Percentiles rank a stretch among this genome's conserved stretches.
Conservation (phyloP, 257 asterid species). For the Capsicum baccatum region DNA sequence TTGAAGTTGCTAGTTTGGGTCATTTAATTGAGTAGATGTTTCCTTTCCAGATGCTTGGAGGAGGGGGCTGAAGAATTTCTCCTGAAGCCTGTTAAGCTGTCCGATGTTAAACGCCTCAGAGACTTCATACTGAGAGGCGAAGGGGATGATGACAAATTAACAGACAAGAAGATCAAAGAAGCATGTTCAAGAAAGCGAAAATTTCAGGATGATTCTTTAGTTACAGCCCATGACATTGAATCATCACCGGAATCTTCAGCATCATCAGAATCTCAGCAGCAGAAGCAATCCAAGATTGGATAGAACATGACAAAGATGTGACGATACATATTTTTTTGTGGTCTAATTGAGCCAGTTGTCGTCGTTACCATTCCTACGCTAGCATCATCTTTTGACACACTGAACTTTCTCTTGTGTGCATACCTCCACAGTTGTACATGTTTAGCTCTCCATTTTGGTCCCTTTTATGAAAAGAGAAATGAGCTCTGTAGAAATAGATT, state of each 20-base stretch:
- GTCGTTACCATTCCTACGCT: neutral
- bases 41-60: conserved; percentile 62
- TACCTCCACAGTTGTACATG: conserved; percentile 21
- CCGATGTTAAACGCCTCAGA: conserved; percentile 68
- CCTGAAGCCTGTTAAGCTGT: conserved; percentile 78
- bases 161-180: neutral
- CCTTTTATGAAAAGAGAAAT: neutral
- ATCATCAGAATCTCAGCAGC: neutral
- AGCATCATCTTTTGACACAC: neutral
- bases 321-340: neutral
- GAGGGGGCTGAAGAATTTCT: conserved; percentile 92
- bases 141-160: conserved; percentile 30
- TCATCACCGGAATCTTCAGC: neutral
- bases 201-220: conserved; percentile 33
- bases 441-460: neutral
- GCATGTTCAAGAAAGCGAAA: conserved; percentile 55
- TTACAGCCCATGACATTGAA: neutral
- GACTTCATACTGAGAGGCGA: conserved; percentile 55
- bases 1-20: too few relatives aligned
- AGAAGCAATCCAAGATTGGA: neutral
- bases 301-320: neutral
- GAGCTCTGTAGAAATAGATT: neutral
- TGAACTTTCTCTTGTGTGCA: neutral
- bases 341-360: neutral
- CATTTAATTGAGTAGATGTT: conserved; percentile 8